Conservation (phyloP, 2,329 filamentous ascomycete species). For the Passalora sequoiae region DNA sequence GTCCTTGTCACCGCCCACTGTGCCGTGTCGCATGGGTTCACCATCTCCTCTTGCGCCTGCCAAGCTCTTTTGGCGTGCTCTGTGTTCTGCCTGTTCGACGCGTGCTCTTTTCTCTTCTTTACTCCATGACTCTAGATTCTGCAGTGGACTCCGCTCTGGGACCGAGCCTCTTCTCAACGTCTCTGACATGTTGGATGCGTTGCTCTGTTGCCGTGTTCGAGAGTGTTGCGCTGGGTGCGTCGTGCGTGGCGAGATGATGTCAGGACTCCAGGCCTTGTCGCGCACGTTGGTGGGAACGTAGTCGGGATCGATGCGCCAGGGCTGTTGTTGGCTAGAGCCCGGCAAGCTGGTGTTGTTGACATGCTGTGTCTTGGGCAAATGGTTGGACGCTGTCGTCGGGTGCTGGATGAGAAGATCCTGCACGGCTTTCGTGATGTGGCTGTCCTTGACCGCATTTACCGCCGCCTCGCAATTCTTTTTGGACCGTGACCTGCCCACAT, state of each 20-base stretch:
- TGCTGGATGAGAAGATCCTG: slow-evolving; percentile 11
- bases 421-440: neutral
- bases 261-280: slow-evolving; percentile 28
- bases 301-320: slow-evolving; percentile 24
- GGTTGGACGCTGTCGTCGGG: slow-evolving; percentile 8
- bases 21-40: slow-evolving; percentile 16
- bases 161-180: slow-evolving; percentile 52
- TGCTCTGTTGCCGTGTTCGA: slow-evolving; percentile 19
- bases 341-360: slow-evolving; percentile 14
- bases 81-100: slow-evolving; percentile 74
- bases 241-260: slow-evolving; percentile 21
- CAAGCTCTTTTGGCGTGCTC: slow-evolving; percentile 54
- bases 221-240: slow-evolving; percentile 2
- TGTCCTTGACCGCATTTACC: slow-evolving; percentile 7
- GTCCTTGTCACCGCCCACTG: slow-evolving; percentile 21
- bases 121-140: slow-evolving; percentile 89
- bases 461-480: slow-evolving; percentile 14
- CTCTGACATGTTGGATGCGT: slow-evolving; percentile 20
- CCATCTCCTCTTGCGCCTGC: slow-evolving; percentile 13
- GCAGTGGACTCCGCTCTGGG: slow-evolving; percentile 79
- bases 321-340: slow-evolving; percentile 12
- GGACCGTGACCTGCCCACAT: slow-evolving; percentile 10
- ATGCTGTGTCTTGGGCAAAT: slow-evolving; percentile 12
- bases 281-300: slow-evolving; percentile 28
- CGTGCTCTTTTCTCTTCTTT: slow-evolving; percentile 91